Evolutionary conservation across 2,329 filamentous ascomycete species (phyloP), one percentile per base, ranked within the genome.

Genomic region (Arachnomyces sp.): DNA sequence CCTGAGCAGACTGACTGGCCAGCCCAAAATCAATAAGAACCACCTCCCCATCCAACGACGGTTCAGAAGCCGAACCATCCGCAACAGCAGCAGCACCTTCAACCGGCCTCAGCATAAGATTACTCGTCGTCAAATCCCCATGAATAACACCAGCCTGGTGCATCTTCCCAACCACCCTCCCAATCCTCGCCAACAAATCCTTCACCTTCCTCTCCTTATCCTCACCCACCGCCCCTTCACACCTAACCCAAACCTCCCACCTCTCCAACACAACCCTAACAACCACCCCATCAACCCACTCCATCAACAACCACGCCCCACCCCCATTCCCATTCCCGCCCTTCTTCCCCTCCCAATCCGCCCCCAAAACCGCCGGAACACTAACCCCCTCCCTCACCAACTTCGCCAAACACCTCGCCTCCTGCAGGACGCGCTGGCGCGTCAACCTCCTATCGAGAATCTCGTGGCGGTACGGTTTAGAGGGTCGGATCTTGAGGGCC

Each of bases 81-180:
- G 43, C 44, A 39, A 28, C 49, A 31, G 8, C 43, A 42, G 28
- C 37, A 4, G 43, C 43, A 13, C 44, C 32, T 5, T 32, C 38
- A 14, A 55, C 56, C 11, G 71, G 70, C 44, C 77, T 61, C 50
- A 96, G 59, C 82, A 98, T 95, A 67, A 98, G 74, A 65, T 98
- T 98, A 66, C 89, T 95, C 48, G 89, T 98, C 45, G 92, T 98
- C 66, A 98, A 65, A 67, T 98, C 92, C 31, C 92, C 92, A 67
- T 98, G 92, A 43, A 94, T 80, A 41, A 96, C 77, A 12, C 90
- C 90, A n/a, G 79, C 73, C 40, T 73, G 75, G 69, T 98, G 92
- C 70, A 98, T 68, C 40, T 62, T 73, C 6, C 84, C 88, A 12
- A 94, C 76, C 2, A 81, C 79, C 4, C 60, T 56, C 1, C 86